phyloP scores from a whole-genome alignment of 2,329 filamentous ascomycete species.

The Acarospora socialis region DNA sequence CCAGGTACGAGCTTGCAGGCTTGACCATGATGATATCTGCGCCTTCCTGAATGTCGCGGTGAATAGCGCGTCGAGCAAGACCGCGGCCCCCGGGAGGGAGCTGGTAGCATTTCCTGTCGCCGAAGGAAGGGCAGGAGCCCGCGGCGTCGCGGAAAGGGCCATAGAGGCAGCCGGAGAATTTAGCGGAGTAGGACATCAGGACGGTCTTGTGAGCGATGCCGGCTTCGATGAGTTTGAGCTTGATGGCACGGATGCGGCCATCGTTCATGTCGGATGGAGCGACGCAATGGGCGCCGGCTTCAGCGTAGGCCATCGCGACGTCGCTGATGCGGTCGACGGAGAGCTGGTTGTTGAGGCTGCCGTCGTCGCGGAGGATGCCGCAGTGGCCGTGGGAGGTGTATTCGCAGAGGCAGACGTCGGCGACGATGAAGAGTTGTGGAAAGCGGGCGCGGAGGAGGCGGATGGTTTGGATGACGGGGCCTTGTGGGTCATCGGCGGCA shows the following conservation, averaged over 20 bases:
- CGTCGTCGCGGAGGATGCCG: conserved; percentile 86
- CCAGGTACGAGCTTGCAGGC: conserved; percentile 85
- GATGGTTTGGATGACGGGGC: conserved; percentile 80
- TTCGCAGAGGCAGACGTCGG: conserved; percentile 94
- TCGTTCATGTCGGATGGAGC: conserved; percentile 99
- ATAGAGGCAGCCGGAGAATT: conserved; percentile 93
- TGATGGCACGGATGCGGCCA: conserved; percentile 90
- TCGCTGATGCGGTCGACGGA: conserved; percentile 92
- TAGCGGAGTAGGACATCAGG: conserved; percentile 95
- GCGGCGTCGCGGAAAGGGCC: conserved; percentile 95
- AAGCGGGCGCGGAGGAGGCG: conserved; percentile 71
- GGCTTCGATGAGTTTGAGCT: conserved; percentile 90
- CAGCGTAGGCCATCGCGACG: conserved; percentile 95
- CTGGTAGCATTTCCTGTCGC: conserved; percentile 93
- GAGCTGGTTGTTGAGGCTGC: conserved; percentile 79
- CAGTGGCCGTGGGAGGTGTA: conserved; percentile 98
- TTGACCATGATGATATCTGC: conserved; percentile 99
- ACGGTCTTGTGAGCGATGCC: conserved; percentile 83
- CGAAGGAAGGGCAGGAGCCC: conserved; percentile 78
- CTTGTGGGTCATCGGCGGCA: conserved; percentile 79
- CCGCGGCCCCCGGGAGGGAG: conserved; percentile 84
- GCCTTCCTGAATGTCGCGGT: conserved; percentile 79
- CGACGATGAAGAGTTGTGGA: conserved; percentile 78
- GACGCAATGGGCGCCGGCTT: conserved; percentile 89
- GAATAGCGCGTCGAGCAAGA: conserved; percentile 77